These are phyloP conservation scores for Tolypocladium guangdongense DNA, from an alignment of 2,329 filamentous ascomycete species.

Conservation along the genomic window DNA sequence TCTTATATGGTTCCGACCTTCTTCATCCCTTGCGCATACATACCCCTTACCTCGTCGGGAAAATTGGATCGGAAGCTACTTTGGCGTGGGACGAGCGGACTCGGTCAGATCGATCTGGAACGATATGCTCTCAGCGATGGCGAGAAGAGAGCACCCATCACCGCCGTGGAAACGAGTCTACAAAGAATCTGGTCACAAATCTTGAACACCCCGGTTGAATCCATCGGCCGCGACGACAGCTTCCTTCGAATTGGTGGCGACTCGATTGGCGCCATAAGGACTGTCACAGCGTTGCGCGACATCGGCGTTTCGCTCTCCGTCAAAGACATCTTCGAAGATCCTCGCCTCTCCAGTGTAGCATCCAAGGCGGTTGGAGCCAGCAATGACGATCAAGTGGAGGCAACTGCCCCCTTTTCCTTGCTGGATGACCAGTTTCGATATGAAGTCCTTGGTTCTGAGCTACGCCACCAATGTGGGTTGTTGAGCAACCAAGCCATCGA, in stretches of 20 bases:
- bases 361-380: too few species aligned
- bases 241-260: not conserved
- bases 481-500: constrained; percentile 5
- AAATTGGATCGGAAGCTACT: constrained; percentile 4
- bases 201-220: not conserved
- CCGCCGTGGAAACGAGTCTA: not conserved
- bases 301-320: too few species aligned
- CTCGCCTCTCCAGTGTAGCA: too few species aligned
- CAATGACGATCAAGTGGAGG: too few species aligned
- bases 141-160: not conserved
- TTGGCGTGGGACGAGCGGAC: not conserved
- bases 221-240: not conserved
- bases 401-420: too few species aligned
- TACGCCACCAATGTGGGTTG: not conserved
- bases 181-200: not conserved
- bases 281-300: too few species aligned
- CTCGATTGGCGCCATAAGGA: too few species aligned
- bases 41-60: constrained; percentile 5
- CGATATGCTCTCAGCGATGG: not conserved
- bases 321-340: too few species aligned
- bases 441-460: too few species aligned
- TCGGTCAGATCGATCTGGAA: not conserved
- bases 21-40: constrained; percentile 2
- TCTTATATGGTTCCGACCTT: constrained; percentile 6
- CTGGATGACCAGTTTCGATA: too few species aligned